These are phyloP conservation scores for Quercus berberidifolia DNA, from an alignment of 306 rosid genomes.

Conservation along the genomic window DNA sequence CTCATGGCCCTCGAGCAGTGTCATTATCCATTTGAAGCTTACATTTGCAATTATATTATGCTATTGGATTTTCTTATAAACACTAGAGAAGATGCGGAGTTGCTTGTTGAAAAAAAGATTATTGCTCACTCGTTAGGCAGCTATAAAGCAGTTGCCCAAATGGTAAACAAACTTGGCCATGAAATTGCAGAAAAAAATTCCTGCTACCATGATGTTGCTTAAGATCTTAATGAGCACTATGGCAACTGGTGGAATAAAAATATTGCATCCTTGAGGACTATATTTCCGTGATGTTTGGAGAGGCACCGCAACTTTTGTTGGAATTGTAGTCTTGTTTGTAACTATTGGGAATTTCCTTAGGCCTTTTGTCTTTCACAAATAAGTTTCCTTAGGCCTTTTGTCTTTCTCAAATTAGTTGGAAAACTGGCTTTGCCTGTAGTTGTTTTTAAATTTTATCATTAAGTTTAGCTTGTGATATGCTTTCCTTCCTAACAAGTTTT, in stretches of 20 bases:
- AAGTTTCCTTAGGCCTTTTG: no score
- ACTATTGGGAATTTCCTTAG: conserved; percentile 14
- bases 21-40: background rate
- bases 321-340: conserved; percentile 31
- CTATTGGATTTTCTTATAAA: conserved; percentile 24
- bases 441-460: no score
- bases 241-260: conserved; percentile 36
- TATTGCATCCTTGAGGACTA: conserved; percentile 34
- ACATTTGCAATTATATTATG: conserved; percentile 25
- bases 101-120: conserved; percentile 17
- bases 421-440: no score
- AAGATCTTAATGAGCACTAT: conserved; percentile 31
- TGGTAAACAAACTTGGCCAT: conserved; percentile 8
- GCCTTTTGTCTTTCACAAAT: no score
- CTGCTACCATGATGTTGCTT: conserved; percentile 1
- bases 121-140: conserved; percentile 19
- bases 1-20: conserved; percentile 33
- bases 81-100: conserved; percentile 22
- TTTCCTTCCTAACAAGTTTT: no score
- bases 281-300: conserved; percentile 67
- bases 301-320: conserved; percentile 54
- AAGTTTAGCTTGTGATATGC: no score
- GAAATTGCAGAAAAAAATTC: conserved; percentile 3
- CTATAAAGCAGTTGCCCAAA: conserved; percentile 7
- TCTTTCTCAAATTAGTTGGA: no score